Conservation (phyloP, 257 asterid genomes). For the Penstemon eatonii region DNA sequence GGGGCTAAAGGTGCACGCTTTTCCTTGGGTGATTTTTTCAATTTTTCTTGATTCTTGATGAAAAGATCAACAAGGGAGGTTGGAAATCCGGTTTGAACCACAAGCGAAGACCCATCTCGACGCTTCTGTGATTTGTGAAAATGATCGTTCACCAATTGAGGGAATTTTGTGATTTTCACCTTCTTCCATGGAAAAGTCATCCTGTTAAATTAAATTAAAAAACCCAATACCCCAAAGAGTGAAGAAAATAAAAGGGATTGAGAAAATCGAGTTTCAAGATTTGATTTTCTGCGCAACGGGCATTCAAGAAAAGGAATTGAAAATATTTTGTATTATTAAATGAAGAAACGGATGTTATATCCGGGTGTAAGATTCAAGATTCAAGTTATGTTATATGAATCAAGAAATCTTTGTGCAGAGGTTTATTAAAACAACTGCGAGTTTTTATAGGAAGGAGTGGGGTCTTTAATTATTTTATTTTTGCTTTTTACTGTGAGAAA, state of each 20-base stretch:
- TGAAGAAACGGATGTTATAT: too few species aligned
- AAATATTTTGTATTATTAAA: too few species aligned
- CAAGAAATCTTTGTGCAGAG: too few species aligned
- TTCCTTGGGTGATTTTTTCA: constrained; percentile 45
- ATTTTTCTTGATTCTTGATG: constrained; percentile 65
- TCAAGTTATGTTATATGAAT: too few species aligned
- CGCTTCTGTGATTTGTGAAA: constrained; percentile 53
- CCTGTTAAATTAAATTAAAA: background rate
- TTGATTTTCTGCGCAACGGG: background rate
- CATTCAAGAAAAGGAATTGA: too few species aligned
- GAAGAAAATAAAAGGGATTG: background rate
- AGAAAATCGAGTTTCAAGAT: background rate
- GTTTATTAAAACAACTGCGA: too few species aligned
- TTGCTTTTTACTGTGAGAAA: too few species aligned
- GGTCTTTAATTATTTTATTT: too few species aligned
- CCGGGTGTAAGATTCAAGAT: too few species aligned
- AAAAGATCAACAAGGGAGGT: constrained; percentile 77
- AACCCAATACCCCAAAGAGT: background rate
- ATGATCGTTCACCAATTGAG: constrained; percentile 66
- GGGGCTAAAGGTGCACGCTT: constrained; percentile 24
- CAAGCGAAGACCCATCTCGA: constrained; percentile 62
- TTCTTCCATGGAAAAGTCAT: constrained; percentile 81
- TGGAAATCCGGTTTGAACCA: constrained; percentile 82
- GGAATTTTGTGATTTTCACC: constrained; percentile 45
- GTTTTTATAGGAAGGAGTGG: too few species aligned